Evolutionary conservation across 2,329 filamentous ascomycete species (phyloP), one percentile per base, ranked within the genome.

Genomic region (Colletotrichum sp.): DNA sequence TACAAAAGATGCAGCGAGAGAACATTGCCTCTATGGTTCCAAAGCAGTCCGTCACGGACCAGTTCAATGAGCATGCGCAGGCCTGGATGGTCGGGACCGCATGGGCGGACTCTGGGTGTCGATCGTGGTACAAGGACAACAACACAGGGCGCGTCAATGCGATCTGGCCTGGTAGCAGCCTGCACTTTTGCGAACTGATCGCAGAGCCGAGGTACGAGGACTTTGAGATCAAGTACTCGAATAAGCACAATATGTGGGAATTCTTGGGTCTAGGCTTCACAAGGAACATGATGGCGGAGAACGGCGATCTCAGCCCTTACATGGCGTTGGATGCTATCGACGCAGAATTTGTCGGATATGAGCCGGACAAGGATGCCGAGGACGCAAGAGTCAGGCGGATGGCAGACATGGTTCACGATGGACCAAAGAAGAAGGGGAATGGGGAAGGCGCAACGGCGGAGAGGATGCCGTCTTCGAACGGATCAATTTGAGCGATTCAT

Each of bases 391-490:
- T 52, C 0, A 52, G 1, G n/a, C 8, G 44, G n/a, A 52, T 52
- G 44, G 44, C n/a, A 13, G n/a, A 21, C 3, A 52, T 52, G 44
- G 44, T 52, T 52, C 44, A 52, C 44, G 44, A 52, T 8, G 44
- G 44, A 52, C 44, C 44, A 21, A 13, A 52, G 3, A 52, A 21
- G 44, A 52, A 52, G n/a, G 10, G 10, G 2, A 21, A 21, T 4
- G n/a, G 0, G 0, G 44, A 21, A 12, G 10, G 4, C 44, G 10
- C 6, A 21, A 2, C n/a, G 44, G 44, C 2, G 2, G 6, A 12
- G 10, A 49, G 10, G 6, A 49, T 49, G n/a, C n/a, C 44, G 8
- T 21, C 8, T 49, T 21, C 6, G 44, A 52, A 52, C 12, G 44
- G 44, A 21, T 52, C 6, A 13, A 52, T 52, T 21, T 13, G 44